Evolutionary conservation across 2,329 filamentous ascomycete genomes (phyloP).

Genomic region (Aspergillus chevalieri): DNA sequence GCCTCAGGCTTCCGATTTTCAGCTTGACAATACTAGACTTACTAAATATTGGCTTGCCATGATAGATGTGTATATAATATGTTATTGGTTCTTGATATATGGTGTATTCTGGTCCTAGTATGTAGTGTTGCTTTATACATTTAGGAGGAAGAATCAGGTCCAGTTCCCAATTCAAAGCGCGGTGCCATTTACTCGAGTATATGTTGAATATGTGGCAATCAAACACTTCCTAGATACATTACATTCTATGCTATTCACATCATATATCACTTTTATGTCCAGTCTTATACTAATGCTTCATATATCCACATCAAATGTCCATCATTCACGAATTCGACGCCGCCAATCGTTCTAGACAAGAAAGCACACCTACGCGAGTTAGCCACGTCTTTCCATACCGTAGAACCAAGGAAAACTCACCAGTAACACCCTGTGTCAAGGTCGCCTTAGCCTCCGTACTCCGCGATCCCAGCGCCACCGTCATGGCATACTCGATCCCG

Average conservation of each 20-base stretch:
- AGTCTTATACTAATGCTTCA: not conserved
- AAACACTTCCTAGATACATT: too few relatives aligned
- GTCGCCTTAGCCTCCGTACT: conserved; percentile 85
- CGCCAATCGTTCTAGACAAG: conserved; percentile 49
- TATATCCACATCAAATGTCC: conserved; percentile 1
- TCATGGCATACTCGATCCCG: conserved; percentile 64
- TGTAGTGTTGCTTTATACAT: too few relatives aligned
- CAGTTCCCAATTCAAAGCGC: too few relatives aligned
- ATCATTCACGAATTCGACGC: conserved; percentile 6
- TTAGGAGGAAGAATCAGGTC: too few relatives aligned
- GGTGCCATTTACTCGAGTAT: not conserved
- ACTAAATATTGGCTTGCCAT: too few relatives aligned
- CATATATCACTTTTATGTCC: not conserved
- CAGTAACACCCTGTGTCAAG: conserved; percentile 84
- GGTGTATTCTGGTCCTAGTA: not conserved
- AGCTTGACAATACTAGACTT: too few relatives aligned
- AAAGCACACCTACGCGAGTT: conserved; percentile 41
- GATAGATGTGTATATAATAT: too few relatives aligned
- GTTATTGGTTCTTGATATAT: not conserved
- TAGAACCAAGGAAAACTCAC: conserved; percentile 46
- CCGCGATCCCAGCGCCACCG: conserved; percentile 76
- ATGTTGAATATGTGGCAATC: not conserved
- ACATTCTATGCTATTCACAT: not conserved
- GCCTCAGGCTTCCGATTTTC: too few relatives aligned
- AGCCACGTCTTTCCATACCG: conserved; percentile 2